Conservation (phyloP, 1,284 basidiomycete species). For the Boletus calvinii region DNA sequence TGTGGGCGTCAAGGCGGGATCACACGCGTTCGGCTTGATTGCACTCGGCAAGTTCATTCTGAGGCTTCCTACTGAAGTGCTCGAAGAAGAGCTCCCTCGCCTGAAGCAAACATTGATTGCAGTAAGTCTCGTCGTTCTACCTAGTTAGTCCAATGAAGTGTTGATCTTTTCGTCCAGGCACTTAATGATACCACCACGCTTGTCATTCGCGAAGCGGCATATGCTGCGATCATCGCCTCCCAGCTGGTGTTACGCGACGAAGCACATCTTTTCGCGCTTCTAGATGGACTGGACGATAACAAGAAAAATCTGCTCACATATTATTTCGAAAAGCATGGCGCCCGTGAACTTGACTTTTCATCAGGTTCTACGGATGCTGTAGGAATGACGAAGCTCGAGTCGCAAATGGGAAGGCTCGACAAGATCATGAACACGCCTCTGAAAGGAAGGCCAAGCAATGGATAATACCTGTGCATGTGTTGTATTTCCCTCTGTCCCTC, state of each 20-base stretch:
- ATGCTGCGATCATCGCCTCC: slow-evolving; percentile 75
- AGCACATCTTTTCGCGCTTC: slow-evolving; percentile 70
- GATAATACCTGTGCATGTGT: slow-evolving; percentile 1
- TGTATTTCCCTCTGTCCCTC: background rate
- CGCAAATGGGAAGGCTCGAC: slow-evolving; percentile 74
- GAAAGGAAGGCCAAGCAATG: slow-evolving; percentile 19
- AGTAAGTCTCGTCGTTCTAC: slow-evolving; percentile 41
- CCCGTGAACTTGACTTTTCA: slow-evolving; percentile 45
- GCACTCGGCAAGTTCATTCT: slow-evolving; percentile 79
- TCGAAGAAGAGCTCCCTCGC: slow-evolving; percentile 82
- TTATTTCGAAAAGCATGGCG: slow-evolving; percentile 80
- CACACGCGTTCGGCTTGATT: slow-evolving; percentile 78
- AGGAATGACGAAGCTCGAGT: slow-evolving; percentile 66
- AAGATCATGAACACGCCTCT: slow-evolving; percentile 69
- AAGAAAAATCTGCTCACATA: slow-evolving; percentile 86
- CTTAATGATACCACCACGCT: slow-evolving; percentile 69
- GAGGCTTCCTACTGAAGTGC: slow-evolving; percentile 73
- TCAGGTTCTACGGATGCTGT: slow-evolving; percentile 31
- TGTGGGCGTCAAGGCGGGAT: slow-evolving; percentile 54
- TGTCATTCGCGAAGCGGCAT: slow-evolving; percentile 77
- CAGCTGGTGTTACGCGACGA: slow-evolving; percentile 79
- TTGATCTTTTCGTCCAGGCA: slow-evolving; percentile 43
- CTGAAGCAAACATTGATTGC: slow-evolving; percentile 65
- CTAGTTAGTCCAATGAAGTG: background rate
- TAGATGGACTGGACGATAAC: slow-evolving; percentile 77